Conservation (phyloP, 1,284 basidiomycete species). For the Naganishia albida region DNA sequence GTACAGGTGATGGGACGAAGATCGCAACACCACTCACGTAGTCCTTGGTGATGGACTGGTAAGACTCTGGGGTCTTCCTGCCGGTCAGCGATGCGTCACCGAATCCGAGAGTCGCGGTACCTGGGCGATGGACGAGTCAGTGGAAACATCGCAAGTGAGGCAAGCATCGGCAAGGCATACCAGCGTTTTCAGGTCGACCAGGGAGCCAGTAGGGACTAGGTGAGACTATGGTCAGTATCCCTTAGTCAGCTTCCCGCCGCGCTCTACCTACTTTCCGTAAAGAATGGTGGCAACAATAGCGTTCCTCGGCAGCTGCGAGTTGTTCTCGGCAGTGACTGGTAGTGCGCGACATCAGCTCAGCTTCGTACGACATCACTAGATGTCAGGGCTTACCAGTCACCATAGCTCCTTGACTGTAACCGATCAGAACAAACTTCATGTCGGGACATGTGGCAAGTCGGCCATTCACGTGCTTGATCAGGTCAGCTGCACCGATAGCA, state of each 20-base stretch:
- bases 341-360: not conserved
- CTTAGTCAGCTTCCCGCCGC: not conserved
- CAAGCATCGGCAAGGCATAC: too few species aligned
- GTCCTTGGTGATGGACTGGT: constrained; percentile 25
- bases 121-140: not conserved
- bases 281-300: constrained; percentile 22
- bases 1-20: not conserved
- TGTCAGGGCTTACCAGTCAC: constrained; percentile 11
- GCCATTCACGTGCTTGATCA: constrained; percentile 15
- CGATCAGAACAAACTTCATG: constrained; percentile 27
- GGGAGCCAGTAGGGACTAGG: constrained; percentile 26
- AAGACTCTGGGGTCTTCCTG: constrained; percentile 12
- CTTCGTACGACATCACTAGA: not conserved
- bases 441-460: constrained; percentile 12
- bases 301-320: constrained; percentile 11
- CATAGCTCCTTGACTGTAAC: constrained; percentile 25
- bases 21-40: not conserved
- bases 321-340: constrained; percentile 25
- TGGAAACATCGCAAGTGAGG: too few species aligned
- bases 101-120: constrained; percentile 14
- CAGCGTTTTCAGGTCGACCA: constrained; percentile 23
- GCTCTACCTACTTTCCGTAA: constrained; percentile 20
- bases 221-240: not conserved
- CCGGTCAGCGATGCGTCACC: constrained; percentile 12
- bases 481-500: constrained; percentile 14